Conservation (phyloP, 257 asterid genomes). For the Fraxinus quadrangulata region DNA sequence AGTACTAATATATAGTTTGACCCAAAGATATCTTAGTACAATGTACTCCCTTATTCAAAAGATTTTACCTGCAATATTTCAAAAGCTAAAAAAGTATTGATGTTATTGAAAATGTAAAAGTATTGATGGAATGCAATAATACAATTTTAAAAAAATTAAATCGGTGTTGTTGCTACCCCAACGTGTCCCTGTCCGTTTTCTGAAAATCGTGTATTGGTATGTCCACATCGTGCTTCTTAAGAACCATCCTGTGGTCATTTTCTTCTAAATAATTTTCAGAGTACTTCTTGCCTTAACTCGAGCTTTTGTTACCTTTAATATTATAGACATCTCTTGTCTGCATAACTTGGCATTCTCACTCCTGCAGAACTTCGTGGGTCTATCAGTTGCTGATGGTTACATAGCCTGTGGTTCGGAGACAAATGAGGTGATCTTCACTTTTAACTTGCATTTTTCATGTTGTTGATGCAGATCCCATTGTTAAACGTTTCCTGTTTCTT, state of each 20-base stretch:
- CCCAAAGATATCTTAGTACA: not conserved
- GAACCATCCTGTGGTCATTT: not conserved
- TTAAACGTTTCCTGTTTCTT: not conserved
- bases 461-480: constrained; percentile 3
- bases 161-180: too few relatives aligned
- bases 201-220: too few relatives aligned
- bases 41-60: not conserved
- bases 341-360: constrained; percentile 33
- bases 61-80: not conserved
- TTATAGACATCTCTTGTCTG: constrained; percentile 16
- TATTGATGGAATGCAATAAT: too few relatives aligned
- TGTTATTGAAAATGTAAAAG: not conserved
- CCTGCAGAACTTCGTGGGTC: constrained; percentile 92
- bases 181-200: too few relatives aligned
- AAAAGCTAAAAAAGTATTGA: not conserved
- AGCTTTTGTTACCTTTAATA: not conserved
- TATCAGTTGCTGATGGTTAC: constrained; percentile 83
- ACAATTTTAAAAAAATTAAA: too few relatives aligned
- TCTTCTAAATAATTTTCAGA: constrained; percentile 6
- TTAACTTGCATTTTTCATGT: constrained; percentile 13
- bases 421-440: constrained; percentile 62
- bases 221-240: not conserved
- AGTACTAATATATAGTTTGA: not conserved
- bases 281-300: not conserved
- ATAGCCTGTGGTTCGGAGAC: constrained; percentile 94